Evolutionary conservation across 306 rosid genomes (phyloP), one percentile per base, ranked within the genome.

Genomic region (Acacia confusa): DNA sequence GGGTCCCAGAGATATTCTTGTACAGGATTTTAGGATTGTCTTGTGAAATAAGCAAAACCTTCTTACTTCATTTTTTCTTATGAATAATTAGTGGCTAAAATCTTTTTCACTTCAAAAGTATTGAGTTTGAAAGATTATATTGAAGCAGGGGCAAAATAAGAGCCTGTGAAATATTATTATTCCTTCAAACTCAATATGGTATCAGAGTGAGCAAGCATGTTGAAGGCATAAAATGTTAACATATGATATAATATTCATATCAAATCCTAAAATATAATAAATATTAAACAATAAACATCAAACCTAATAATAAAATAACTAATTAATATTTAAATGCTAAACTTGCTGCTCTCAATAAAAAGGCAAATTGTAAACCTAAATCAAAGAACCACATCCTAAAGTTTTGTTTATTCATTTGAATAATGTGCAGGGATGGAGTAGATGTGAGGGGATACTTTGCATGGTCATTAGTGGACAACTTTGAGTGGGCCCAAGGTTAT

Each of bases 401-500:
- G 20, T 79, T 82, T 22, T 70, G 72, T 58, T 20, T 72, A 19
- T 82, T 27, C 13, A 36, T 68, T 76, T 77, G 63, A 77, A 76
- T 85, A 71, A 76, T 85, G 83, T 28, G 73, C 92, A 93, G 97
- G 82, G 97, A 93, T 85, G 97, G 99, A 80, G 95, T 76, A 61
- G 89, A 93, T 80, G 95, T 95, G 63, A 89, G 92, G 82, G 99
- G 97, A 76, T 87, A 95, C 88, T 95, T 95, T 77, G 99, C 97
- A 12, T 95, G 99, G 97, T 93, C 99, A 47, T 85, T 95, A 52
- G 36, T 95, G 36, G 99, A 91, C 89, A 95, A 95, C 92, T 93
- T 95, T 55, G 97, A 95, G 85, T 95, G 99, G 99, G 95, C 94
- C 50, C 89, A 91, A 85, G 99, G 99, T 19, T 95, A 91, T 80